Percentiles rank a stretch among this genome's conserved stretches.
Evolutionary conservation across 345 rosid genomes (phyloP).

Genomic region (Barbarea vulgaris): DNA sequence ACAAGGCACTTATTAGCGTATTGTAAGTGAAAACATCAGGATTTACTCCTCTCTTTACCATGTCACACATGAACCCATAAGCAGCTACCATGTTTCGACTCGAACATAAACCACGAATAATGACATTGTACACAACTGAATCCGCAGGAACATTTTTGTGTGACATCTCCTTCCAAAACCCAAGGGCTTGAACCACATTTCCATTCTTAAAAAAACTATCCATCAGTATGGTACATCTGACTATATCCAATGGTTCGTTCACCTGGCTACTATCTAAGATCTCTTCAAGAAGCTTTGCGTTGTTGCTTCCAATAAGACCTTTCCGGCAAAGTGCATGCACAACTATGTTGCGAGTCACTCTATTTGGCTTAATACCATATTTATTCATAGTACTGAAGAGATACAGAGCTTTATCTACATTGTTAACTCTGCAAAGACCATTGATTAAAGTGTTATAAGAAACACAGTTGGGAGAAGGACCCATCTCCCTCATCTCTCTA

Average conservation of each 20-base stretch:
- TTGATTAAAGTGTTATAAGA: constrained; percentile 64
- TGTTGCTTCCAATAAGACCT: constrained; percentile 50
- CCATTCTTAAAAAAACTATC: constrained; percentile 69
- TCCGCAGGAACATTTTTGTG: constrained; percentile 44
- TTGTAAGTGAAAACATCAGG: constrained; percentile 70
- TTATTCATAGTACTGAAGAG: constrained; percentile 53
- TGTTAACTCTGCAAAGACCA: constrained; percentile 57
- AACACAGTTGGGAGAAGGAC: constrained; percentile 64
- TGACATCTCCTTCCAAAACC: constrained; percentile 52
- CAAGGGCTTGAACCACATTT: constrained; percentile 50
- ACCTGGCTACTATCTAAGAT: constrained; percentile 46
- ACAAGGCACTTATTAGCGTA: constrained; percentile 63
- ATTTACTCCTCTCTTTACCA: constrained; percentile 65
- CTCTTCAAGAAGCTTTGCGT: constrained; percentile 53
- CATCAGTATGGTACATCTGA: constrained; percentile 70
- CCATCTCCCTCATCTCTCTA: constrained; percentile 68
- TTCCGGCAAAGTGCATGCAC: constrained; percentile 64
- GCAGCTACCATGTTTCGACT: constrained; percentile 48
- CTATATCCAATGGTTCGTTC: constrained; percentile 44
- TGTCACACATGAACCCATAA: constrained; percentile 52
- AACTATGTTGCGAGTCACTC: constrained; percentile 65
- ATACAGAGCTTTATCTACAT: constrained; percentile 59
- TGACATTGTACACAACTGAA: constrained; percentile 61
- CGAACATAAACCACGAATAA: constrained; percentile 62
- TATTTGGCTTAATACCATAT: constrained; percentile 58